These are phyloP conservation scores for Mycena filopes DNA, from an alignment of 768 basidiomycete genomes.

Conservation along the genomic window DNA sequence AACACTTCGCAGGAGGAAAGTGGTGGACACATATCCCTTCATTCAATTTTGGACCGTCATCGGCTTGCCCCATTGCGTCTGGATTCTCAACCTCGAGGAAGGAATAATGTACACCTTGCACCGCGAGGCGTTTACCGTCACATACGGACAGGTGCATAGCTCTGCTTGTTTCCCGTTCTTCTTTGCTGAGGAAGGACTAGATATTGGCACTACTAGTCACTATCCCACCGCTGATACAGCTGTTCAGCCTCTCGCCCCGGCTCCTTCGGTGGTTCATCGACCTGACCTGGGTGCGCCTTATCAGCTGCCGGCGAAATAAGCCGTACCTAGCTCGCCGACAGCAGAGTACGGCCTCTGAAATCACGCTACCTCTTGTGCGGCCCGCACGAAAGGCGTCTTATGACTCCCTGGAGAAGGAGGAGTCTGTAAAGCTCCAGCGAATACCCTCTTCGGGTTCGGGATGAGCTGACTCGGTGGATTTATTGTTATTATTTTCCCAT, in stretches of 20 bases:
- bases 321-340: too few species aligned
- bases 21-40: conserved; percentile 25
- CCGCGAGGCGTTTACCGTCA: conserved; percentile 12
- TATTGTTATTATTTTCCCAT: too few species aligned
- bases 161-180: too few species aligned
- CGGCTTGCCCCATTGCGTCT: conserved; percentile 11
- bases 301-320: conserved; percentile 13
- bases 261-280: conserved; percentile 20
- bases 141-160: conserved; percentile 26
- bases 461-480: too few species aligned
- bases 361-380: too few species aligned
- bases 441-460: too few species aligned
- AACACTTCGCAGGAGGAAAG: conserved; percentile 21
- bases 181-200: too few species aligned
- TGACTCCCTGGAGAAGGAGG: too few species aligned
- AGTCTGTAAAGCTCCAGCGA: too few species aligned
- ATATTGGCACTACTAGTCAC: conserved; percentile 25
- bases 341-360: too few species aligned
- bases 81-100: conserved; percentile 25
- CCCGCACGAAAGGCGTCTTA: too few species aligned
- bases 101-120: neutral
- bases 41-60: conserved; percentile 23
- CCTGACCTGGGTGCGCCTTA: conserved; percentile 27
- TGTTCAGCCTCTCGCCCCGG: conserved; percentile 15
- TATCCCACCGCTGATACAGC: conserved; percentile 27